A percentile compares a stretch with the other conserved stretches of the same genome.
phyloP scores from a whole-genome alignment of 2,329 filamentous ascomycete species.

The Taxawa tesnikishii region DNA sequence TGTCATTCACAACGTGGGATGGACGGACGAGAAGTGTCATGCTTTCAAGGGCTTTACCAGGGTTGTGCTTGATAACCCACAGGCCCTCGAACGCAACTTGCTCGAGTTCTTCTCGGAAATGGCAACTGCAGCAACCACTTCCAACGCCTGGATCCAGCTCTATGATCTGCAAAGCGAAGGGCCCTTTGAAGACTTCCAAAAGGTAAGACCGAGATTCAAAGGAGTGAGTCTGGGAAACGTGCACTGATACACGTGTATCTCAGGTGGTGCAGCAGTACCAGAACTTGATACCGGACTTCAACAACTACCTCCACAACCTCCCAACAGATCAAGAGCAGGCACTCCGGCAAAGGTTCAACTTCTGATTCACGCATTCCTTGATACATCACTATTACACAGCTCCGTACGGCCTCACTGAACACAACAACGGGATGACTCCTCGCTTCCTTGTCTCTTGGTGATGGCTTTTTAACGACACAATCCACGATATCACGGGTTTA shows the following conservation, averaged over 20 bases:
- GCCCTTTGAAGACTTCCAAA: conserved; percentile 60
- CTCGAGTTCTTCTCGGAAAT: conserved; percentile 74
- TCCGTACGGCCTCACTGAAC: background rate
- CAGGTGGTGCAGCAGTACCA: conserved; percentile 40
- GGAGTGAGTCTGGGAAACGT: too few relatives aligned
- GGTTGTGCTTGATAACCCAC: conserved; percentile 73
- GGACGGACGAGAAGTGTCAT: conserved; percentile 87
- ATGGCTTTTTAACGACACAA: too few relatives aligned
- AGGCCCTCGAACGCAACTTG: conserved; percentile 80
- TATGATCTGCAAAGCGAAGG: conserved; percentile 47
- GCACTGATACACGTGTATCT: background rate
- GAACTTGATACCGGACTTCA: conserved; percentile 41
- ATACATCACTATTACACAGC: too few relatives aligned
- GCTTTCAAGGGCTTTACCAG: conserved; percentile 84
- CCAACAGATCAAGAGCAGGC: conserved; percentile 29
- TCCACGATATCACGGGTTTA: too few relatives aligned
- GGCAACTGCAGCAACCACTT: conserved; percentile 54
- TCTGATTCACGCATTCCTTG: too few relatives aligned
- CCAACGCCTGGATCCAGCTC: too few relatives aligned
- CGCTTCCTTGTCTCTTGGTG: conserved; percentile 4
- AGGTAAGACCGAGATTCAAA: conserved; percentile 50
- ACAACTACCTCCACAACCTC: conserved; percentile 35
- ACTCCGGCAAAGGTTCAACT: conserved; percentile 29
- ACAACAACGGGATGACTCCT: conserved; percentile 1
- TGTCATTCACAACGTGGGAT: conserved; percentile 72